Evolutionary conservation across 768 basidiomycete genomes (phyloP).

Genomic region (Hysterangium stoloniferum): DNA sequence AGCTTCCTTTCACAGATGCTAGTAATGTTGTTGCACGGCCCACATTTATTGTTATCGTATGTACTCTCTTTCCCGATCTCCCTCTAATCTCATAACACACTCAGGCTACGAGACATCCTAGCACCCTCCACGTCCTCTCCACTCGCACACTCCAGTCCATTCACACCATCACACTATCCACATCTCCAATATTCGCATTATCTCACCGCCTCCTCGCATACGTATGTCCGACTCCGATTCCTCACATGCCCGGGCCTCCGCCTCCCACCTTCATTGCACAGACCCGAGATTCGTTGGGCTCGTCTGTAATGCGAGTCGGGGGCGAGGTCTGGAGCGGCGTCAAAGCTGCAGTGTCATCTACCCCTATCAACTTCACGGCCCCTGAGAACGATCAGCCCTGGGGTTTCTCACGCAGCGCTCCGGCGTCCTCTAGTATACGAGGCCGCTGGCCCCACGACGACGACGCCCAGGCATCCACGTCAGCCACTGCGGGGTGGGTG

Average conservation of each 20-base stretch:
- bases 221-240: slow-evolving; percentile 30
- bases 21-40: slow-evolving; percentile 21
- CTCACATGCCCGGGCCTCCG: slow-evolving; percentile 17
- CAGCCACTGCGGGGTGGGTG: slow-evolving; percentile 35
- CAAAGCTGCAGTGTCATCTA: slow-evolving; percentile 48
- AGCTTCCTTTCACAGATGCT: slow-evolving; percentile 36
- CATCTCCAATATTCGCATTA: slow-evolving; percentile 48
- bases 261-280: slow-evolving; percentile 19
- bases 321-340: slow-evolving; percentile 57
- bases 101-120: slow-evolving; percentile 52
- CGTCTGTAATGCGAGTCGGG: slow-evolving; percentile 47
- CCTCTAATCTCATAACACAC: neutral
- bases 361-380: slow-evolving; percentile 4
- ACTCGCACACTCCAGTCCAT: slow-evolving; percentile 44
- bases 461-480: slow-evolving; percentile 12
- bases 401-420: slow-evolving; percentile 54
- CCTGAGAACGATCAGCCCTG: neutral
- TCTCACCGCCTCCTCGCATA: slow-evolving; percentile 60
- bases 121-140: slow-evolving; percentile 49
- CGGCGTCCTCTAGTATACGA: slow-evolving; percentile 29
- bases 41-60: slow-evolving; percentile 50
- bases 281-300: slow-evolving; percentile 12
- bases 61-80: slow-evolving; percentile 19
- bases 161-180: slow-evolving; percentile 34
- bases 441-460: slow-evolving; percentile 4